phyloP scores from a whole-genome alignment of 2,329 filamentous ascomycete genomes.

The Purpureocillium lavendulum region DNA sequence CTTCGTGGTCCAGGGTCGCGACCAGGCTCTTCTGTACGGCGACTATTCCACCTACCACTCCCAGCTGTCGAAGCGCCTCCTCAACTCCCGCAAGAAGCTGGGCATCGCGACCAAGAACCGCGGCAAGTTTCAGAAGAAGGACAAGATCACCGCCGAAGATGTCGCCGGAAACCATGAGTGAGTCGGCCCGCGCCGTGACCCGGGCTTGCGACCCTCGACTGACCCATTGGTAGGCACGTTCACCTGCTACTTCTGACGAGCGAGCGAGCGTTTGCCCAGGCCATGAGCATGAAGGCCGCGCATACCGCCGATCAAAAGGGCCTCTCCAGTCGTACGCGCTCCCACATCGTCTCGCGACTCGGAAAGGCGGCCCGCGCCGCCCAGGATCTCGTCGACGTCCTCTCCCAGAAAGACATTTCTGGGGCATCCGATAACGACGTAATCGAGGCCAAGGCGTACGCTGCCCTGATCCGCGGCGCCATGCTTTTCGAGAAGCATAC shows the following conservation, averaged over 20 bases:
- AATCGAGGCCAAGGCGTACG: conserved; percentile 81
- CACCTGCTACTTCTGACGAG: conserved; percentile 75
- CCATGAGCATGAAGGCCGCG: conserved; percentile 84
- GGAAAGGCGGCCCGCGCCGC: conserved; percentile 70
- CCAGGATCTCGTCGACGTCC: conserved; percentile 54
- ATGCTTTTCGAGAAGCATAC: conserved; percentile 79
- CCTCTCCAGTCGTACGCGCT: conserved; percentile 69
- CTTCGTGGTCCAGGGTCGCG: conserved; percentile 69
- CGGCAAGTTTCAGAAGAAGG: conserved; percentile 72
- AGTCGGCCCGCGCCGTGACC: conserved; percentile 13
- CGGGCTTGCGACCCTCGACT: not conserved
- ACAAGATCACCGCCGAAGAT: conserved; percentile 63
- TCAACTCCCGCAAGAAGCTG: conserved; percentile 77
- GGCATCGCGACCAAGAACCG: conserved; percentile 77
- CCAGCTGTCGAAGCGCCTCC: conserved; percentile 71
- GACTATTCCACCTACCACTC: conserved; percentile 81
- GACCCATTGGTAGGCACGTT: conserved; percentile 49
- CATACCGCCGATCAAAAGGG: conserved; percentile 74
- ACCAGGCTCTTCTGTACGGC: conserved; percentile 77
- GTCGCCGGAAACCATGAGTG: conserved; percentile 71
- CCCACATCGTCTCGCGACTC: conserved; percentile 82
- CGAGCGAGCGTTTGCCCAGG: conserved; percentile 90
- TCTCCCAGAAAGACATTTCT: conserved; percentile 55
- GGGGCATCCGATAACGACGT: conserved; percentile 63
- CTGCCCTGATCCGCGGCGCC: conserved; percentile 65